A percentile compares a stretch with the other conserved stretches of the same genome.
phyloP scores from a whole-genome alignment of 2,329 filamentous ascomycete species.

The Aspergillus terreus region DNA sequence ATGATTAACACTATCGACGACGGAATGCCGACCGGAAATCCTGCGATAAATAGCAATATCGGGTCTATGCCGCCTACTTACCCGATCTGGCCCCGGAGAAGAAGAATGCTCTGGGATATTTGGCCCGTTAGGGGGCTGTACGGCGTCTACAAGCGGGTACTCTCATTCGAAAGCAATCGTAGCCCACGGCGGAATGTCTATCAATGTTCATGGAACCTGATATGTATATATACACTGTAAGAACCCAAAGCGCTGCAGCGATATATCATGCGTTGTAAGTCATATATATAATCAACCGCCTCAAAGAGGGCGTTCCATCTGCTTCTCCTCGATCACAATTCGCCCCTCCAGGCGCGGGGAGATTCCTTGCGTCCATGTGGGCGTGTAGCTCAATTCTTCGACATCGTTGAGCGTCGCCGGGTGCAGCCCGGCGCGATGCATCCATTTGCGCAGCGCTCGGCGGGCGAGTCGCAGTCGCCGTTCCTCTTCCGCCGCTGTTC shows the following conservation, averaged over 20 bases:
- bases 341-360: slow-evolving; percentile 73
- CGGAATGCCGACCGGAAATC: no score
- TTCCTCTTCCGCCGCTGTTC: slow-evolving; percentile 48
- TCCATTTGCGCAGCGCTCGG: slow-evolving; percentile 71
- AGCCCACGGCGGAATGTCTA: not conserved
- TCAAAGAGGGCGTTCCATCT: not conserved
- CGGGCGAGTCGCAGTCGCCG: slow-evolving; percentile 62
- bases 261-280: slow-evolving; percentile 5
- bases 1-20: no score
- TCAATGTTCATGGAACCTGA: not conserved
- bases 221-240: not conserved
- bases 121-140: slow-evolving; percentile 26
- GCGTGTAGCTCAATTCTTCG: slow-evolving; percentile 56
- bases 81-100: slow-evolving; percentile 8
- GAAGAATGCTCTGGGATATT: slow-evolving; percentile 13
- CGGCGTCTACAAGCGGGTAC: slow-evolving; percentile 22
- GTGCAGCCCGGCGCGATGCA: slow-evolving; percentile 61
- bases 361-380: slow-evolving; percentile 76
- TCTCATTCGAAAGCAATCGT: slow-evolving; percentile 3
- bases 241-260: slow-evolving; percentile 3
- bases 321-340: slow-evolving; percentile 46
- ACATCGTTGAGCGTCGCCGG: slow-evolving; percentile 42
- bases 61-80: slow-evolving; percentile 32
- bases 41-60: slow-evolving; percentile 28
- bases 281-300: not conserved